Percentiles rank a stretch among this genome's conserved stretches.
These are phyloP conservation scores for Plasmodium cynomolgi DNA, from an alignment of 169 alveolate species.

Conservation along the genomic window DNA sequence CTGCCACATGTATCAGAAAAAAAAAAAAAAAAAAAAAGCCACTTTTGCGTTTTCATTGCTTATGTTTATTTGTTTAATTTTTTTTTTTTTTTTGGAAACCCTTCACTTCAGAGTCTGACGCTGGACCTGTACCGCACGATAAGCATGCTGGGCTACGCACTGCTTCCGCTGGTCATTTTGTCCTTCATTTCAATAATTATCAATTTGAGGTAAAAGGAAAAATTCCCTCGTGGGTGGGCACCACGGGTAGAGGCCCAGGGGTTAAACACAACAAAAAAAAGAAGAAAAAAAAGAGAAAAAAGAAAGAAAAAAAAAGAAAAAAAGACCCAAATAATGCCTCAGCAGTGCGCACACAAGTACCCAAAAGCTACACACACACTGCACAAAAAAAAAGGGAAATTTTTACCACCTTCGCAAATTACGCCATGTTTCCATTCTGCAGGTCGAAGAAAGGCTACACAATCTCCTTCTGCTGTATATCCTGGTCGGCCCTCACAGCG, in stretches of 20 bases:
- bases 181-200: slow-evolving; percentile 84
- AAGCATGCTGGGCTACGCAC: slow-evolving; percentile 89
- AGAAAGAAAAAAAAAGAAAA: not conserved
- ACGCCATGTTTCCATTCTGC: not conserved
- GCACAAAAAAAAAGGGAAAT: not conserved
- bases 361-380: not conserved
- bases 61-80: not conserved
- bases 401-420: not conserved
- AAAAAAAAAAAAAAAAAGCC: not conserved
- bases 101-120: slow-evolving; percentile 23
- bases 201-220: slow-evolving; percentile 74
- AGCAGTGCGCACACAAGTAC: not conserved
- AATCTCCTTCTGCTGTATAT: slow-evolving; percentile 77
- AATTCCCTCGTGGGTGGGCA: not conserved
- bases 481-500: slow-evolving; percentile 89
- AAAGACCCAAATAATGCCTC: not conserved
- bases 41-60: not conserved
- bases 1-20: not conserved
- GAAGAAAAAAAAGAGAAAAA: not conserved
- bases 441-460: slow-evolving; percentile 77
- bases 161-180: slow-evolving; percentile 86
- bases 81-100: not conserved
- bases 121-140: slow-evolving; percentile 87
- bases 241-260: not conserved
- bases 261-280: not conserved